Conservation (phyloP, 2,329 filamentous ascomycete genomes). For the Venturia aucupariae region DNA sequence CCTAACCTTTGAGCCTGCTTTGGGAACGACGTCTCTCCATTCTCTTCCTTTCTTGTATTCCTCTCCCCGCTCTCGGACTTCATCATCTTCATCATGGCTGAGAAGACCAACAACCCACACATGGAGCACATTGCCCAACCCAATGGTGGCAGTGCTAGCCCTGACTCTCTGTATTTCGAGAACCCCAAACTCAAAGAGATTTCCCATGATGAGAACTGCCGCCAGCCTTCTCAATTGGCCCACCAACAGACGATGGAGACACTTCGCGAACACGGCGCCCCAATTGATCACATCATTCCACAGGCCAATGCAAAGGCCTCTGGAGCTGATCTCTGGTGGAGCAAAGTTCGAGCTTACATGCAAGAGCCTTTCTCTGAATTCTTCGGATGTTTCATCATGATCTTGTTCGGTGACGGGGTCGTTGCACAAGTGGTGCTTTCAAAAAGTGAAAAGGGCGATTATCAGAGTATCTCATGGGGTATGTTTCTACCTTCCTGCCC, state of each 20-base stretch:
- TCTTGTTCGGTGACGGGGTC: slow-evolving; percentile 62
- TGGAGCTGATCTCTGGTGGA: slow-evolving; percentile 41
- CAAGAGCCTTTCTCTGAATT: slow-evolving; percentile 58
- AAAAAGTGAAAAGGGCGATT: slow-evolving; percentile 13
- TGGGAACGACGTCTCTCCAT: not conserved
- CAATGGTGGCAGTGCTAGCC: not conserved
- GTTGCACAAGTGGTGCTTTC: slow-evolving; percentile 59
- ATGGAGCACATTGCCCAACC: not conserved
- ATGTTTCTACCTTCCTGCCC: not conserved
- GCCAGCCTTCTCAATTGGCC: not conserved
- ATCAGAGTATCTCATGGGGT: slow-evolving; percentile 15
- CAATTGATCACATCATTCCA: slow-evolving; percentile 12
- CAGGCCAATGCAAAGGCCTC: slow-evolving; percentile 19
- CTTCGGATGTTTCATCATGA: slow-evolving; percentile 56
- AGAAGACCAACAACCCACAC: slow-evolving; percentile 1
- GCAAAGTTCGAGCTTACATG: slow-evolving; percentile 39
- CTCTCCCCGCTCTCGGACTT: no score
- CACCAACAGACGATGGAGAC: slow-evolving; percentile 5
- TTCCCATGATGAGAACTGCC: not conserved
- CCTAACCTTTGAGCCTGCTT: not conserved
- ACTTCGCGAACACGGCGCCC: slow-evolving; percentile 12
- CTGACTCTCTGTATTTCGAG: not conserved
- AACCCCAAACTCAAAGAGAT: not conserved
- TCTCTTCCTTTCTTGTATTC: not conserved
- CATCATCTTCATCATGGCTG: not conserved